Base-by-base conservation (phyloP, 148 eudicot species). In the Camellia lanceoleosa region DNA sequence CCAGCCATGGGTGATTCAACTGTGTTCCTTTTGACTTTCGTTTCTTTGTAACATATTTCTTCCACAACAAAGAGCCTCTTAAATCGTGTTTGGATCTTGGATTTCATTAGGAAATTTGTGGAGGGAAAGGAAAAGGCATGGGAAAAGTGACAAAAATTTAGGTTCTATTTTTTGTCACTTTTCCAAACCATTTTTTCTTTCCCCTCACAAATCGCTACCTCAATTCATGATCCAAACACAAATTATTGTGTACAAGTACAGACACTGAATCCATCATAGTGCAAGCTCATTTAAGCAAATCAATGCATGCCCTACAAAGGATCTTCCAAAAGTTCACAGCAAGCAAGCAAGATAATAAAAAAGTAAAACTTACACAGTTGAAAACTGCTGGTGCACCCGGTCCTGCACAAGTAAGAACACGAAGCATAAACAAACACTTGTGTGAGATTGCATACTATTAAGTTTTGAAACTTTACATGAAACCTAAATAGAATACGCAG, bases 331-430 rank as follows among this genome's bases (percentile, higher is more conserved):
- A 76, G 64, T 74, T n/a, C 23, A 20, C 62, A 70, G 67, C 8
- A 80, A 76, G 71, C 38, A 71, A 38, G 64, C 38, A 71, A 38
- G 68, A 68, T 7, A 16, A 20, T 19, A 41, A 11, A 30, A 51
- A 19, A 19, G 84, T 38, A 78, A 75, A 68, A 87, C 98, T 85
- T 83, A 92, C 98, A 87, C 92, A 88, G 80, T 92, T 94, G 79
- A 94, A 92, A 78, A 88, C 82, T 46, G 90, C 54, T 11, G 98
- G 98, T 82, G 98, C 97, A 9, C 93, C 95, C 46, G 98, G 97
- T 23, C 98, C 98, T 94, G 87, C 89, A 87, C 23, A 65, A 69
- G 71, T 80, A 70, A 73, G 73, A 64, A 80, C 63, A 77, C 3
- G 12, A 11, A 52, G 3, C n/a, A 49, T 49, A 49, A 49, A 49